Base-by-base conservation (phyloP, 2,329 filamentous ascomycete genomes). In the Aureobasidium sp. region DNA sequence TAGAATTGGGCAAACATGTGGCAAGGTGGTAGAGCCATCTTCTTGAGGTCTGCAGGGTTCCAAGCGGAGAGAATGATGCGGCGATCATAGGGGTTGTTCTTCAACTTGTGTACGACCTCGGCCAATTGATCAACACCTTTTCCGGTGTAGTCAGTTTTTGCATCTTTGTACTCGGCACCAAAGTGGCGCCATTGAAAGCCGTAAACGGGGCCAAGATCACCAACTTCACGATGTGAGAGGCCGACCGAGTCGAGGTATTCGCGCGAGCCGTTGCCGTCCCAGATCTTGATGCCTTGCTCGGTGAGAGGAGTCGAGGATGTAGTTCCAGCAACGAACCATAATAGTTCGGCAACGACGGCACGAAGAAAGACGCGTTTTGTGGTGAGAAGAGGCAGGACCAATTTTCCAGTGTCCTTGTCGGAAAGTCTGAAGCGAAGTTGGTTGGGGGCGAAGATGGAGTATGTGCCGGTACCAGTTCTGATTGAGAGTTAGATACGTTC, bases 131-230 rank as follows among this genome's bases (percentile, higher is more conserved):
- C 94, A 17, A 97, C 90, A 20, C 94, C 94, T 73, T 96, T 82
- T 0, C 90, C 92, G 0, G 85, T 82, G 76, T 99, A 99, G 73
- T 97, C 91, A 0, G 88, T 83, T 66, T 86, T 80, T 15, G 87
- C 83, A 71, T 93, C 88, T 20, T 87, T 79, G 74, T 99, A 99
- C 65, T 91, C 86, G 5, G 94, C 94, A 56, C 94, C 94, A 71
- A 99, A 99, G 76, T 97, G 93, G 3, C 94, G 89, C 94, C 94
- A 99, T 77, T 99, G 94, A 78, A 99, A 99, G 1, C 94, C 94
- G 73, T 99, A 99, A 0, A 97, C 92, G 34, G 94, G 94, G 0
- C 94, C 94, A 0, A 99, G 81, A 71, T 99, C 94, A 66, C 94
- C 94, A 24, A 87, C 89, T 59, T 85, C 90, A 64, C 93, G 90